Evolutionary conservation across 805 yeast genomes (phyloP).

Genomic region (Pichia scutulata): DNA sequence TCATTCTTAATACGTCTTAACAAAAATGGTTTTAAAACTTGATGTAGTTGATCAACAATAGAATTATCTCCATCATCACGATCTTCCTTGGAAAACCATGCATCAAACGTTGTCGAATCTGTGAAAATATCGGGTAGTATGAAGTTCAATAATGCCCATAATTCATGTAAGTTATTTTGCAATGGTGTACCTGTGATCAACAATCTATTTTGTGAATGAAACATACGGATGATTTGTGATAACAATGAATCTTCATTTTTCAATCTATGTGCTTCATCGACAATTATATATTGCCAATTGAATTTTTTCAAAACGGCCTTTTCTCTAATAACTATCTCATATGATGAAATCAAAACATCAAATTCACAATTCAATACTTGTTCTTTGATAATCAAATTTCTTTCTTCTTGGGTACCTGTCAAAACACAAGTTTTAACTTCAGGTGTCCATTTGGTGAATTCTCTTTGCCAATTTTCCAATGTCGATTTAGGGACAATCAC

Average conservation of each 20-base stretch:
- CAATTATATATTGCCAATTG: constrained; percentile 68
- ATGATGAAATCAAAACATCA: constrained; percentile 65
- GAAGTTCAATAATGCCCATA: constrained; percentile 76
- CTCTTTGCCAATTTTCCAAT: constrained; percentile 73
- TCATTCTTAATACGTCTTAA: constrained; percentile 71
- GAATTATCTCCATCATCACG: constrained; percentile 25
- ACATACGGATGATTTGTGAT: constrained; percentile 67
- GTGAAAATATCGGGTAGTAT: constrained; percentile 73
- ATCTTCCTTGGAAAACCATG: constrained; percentile 53
- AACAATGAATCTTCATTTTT: constrained; percentile 68
- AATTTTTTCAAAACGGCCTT: constrained; percentile 59
- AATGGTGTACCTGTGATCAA: constrained; percentile 78
- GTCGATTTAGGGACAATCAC: constrained; percentile 78
- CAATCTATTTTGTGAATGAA: constrained; percentile 61
- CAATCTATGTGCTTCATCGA: constrained; percentile 80
- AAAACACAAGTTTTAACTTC: constrained; percentile 62
- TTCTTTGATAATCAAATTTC: constrained; percentile 45
- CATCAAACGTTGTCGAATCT: constrained; percentile 65
- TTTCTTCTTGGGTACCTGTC: constrained; percentile 67
- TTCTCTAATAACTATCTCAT: constrained; percentile 71
- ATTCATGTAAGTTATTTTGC: constrained; percentile 70
- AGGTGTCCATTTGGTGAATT: constrained; percentile 73
- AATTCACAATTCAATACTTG: constrained; percentile 52
- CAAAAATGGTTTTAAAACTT: constrained; percentile 67
- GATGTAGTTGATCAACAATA: constrained; percentile 60